phyloP scores from a whole-genome alignment of 371 early-diverging fungal genomes.

The Polyrhizophydium stewartii region DNA sequence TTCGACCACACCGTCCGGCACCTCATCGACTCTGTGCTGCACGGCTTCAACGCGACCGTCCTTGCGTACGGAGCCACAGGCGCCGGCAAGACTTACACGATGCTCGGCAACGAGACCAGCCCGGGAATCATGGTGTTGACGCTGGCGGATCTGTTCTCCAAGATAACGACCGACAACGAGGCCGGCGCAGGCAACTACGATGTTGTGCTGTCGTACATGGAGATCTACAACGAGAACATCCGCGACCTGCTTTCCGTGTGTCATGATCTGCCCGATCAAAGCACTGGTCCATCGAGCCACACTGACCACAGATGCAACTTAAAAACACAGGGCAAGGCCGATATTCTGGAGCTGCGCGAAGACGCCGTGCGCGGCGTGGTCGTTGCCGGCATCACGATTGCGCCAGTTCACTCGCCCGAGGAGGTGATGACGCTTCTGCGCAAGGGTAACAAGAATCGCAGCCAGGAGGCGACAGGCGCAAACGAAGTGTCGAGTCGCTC shows the following conservation, averaged over 20 bases:
- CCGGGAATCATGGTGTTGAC: conserved; percentile 72
- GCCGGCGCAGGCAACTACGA: too few species aligned
- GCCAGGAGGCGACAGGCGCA: conserved; percentile 67
- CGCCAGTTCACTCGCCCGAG: conserved; percentile 11
- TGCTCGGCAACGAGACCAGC: conserved; percentile 56
- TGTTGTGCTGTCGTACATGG: conserved; percentile 67
- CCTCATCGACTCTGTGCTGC: conserved; percentile 41
- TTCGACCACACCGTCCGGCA: conserved; percentile 49
- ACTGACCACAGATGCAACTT: background rate
- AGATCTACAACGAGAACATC: conserved; percentile 96
- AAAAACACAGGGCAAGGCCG: conserved; percentile 18
- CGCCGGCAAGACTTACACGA: conserved; percentile 88
- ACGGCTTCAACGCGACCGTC: conserved; percentile 44
- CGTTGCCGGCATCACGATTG: conserved; percentile 45
- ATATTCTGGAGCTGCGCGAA: conserved; percentile 62
- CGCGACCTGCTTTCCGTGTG: conserved; percentile 59
- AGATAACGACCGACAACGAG: too few species aligned
- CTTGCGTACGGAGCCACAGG: conserved; percentile 76
- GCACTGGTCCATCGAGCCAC: too few species aligned
- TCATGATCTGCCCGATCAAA: too few species aligned
- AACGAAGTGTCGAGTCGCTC: conserved; percentile 78
- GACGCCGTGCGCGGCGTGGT: conserved; percentile 52
- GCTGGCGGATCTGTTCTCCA: conserved; percentile 63
- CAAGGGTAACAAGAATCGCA: conserved; percentile 63
- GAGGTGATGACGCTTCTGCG: conserved; percentile 31